These are phyloP conservation scores for Neurospora intermedia DNA, from an alignment of 495 filamentous ascomycete genomes.

Conservation along the genomic window DNA sequence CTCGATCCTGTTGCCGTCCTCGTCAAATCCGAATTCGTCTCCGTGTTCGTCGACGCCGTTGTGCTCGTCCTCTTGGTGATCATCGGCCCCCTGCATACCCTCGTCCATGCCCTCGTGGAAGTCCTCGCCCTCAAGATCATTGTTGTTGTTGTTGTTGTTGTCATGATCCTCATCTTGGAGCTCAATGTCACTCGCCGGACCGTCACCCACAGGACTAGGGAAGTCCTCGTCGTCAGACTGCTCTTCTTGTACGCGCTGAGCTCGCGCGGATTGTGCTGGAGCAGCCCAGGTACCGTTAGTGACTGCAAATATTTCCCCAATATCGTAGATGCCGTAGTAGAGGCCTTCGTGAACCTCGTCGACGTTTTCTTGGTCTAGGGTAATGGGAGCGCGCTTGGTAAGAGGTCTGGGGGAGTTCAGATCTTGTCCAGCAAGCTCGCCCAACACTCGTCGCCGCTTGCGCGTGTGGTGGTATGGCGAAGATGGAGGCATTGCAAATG, in stretches of 20 bases:
- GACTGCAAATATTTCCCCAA: slow-evolving; percentile 10
- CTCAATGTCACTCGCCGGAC: background rate
- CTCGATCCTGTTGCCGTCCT: background rate
- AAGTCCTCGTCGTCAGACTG: slow-evolving; percentile 14
- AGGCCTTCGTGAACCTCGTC: slow-evolving; percentile 8
- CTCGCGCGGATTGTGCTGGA: slow-evolving; percentile 5
- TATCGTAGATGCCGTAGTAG: slow-evolving; percentile 10
- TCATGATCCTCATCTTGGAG: background rate
- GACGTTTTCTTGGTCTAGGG: slow-evolving; percentile 17
- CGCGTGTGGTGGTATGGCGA: background rate
- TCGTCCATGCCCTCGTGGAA: slow-evolving; percentile 4
- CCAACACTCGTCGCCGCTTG: slow-evolving; percentile 6
- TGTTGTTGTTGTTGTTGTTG: background rate
- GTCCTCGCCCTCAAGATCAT: background rate
- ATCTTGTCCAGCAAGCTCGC: slow-evolving; percentile 10
- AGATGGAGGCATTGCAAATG: background rate
- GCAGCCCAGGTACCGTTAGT: slow-evolving; percentile 10
- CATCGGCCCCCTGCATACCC: background rate
- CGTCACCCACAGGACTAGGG: background rate
- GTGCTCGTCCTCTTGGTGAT: slow-evolving; percentile 12
- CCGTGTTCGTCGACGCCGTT: slow-evolving; percentile 15
- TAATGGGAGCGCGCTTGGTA: slow-evolving; percentile 12
- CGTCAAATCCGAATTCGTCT: slow-evolving; percentile 8
- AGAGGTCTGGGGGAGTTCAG: slow-evolving; percentile 9
- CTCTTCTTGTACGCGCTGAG: background rate